These are phyloP conservation scores for Magnaporthiopsis incrustans DNA, from an alignment of 2,329 filamentous ascomycete species.

Conservation along the genomic window DNA sequence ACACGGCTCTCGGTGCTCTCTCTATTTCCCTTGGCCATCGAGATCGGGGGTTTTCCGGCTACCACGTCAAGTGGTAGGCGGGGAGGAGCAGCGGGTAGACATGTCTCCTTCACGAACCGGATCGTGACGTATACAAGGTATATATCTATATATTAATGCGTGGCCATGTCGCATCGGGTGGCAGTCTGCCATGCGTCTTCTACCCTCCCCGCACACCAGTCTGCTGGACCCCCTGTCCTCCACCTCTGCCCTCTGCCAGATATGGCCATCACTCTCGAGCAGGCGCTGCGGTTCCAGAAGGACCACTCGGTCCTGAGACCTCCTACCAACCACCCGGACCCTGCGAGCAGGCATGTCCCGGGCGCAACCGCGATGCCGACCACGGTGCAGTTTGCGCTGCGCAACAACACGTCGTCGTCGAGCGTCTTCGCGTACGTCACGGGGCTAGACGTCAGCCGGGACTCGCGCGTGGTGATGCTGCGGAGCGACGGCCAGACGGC, in stretches of 20 bases:
- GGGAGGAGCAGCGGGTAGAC: background rate
- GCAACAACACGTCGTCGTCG: constrained; percentile 56
- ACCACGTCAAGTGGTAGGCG: too few relatives aligned
- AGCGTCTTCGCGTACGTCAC: constrained; percentile 64
- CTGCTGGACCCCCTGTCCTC: background rate
- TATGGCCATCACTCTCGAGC: constrained; percentile 15
- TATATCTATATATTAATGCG: background rate
- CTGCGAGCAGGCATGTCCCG: background rate
- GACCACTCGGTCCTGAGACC: constrained; percentile 15
- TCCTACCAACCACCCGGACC: background rate
- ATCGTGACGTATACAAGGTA: background rate
- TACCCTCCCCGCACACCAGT: background rate
- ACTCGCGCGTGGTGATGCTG: constrained; percentile 53
- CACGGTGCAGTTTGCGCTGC: constrained; percentile 52
- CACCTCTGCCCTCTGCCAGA: background rate
- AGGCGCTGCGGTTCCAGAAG: constrained; percentile 18
- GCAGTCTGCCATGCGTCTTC: too few relatives aligned
- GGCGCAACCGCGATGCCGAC: constrained; percentile 9
- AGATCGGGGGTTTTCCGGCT: too few relatives aligned
- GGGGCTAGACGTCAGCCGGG: constrained; percentile 52
- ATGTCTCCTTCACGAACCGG: background rate
- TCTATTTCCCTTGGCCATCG: background rate
- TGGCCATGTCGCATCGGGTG: background rate
- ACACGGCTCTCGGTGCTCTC: background rate
- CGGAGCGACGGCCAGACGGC: constrained; percentile 56